Evolutionary conservation across 148 eudicot species (phyloP).

Genomic region (Suaeda aralocaspica): DNA sequence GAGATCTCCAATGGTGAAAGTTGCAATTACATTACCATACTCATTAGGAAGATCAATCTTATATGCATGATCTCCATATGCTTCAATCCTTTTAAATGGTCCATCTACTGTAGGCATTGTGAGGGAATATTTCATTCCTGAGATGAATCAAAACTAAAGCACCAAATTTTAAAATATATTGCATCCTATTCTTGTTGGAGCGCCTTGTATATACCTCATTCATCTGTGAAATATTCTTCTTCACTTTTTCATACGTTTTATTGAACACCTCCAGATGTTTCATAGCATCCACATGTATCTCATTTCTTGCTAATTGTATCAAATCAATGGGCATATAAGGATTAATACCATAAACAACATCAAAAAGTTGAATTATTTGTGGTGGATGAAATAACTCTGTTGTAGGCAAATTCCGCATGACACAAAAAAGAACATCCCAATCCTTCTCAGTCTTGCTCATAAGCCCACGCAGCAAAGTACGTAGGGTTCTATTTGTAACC

Average conservation of each 20-base stretch:
- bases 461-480: not conserved
- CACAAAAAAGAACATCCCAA: too few relatives aligned
- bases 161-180: not conserved
- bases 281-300: not conserved
- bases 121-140: not conserved
- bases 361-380: not conserved
- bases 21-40: too few relatives aligned
- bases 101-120: not conserved
- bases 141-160: not conserved
- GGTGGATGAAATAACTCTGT: too few relatives aligned
- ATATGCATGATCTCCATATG: not conserved
- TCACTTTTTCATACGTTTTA: not conserved
- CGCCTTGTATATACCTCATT: not conserved
- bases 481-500: not conserved
- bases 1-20: too few relatives aligned
- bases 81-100: not conserved
- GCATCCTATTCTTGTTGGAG: not conserved
- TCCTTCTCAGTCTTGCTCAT: too few relatives aligned
- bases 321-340: not conserved
- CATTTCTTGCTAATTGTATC: not conserved
- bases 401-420: too few relatives aligned
- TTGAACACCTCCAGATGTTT: not conserved
- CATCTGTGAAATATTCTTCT: not conserved
- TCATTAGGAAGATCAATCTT: constrained; percentile 5
- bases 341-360: not conserved